Evolutionary conservation across 441 rosid genomes (phyloP), one percentile per base, ranked within the genome.

Genomic region (Croton setiger): DNA sequence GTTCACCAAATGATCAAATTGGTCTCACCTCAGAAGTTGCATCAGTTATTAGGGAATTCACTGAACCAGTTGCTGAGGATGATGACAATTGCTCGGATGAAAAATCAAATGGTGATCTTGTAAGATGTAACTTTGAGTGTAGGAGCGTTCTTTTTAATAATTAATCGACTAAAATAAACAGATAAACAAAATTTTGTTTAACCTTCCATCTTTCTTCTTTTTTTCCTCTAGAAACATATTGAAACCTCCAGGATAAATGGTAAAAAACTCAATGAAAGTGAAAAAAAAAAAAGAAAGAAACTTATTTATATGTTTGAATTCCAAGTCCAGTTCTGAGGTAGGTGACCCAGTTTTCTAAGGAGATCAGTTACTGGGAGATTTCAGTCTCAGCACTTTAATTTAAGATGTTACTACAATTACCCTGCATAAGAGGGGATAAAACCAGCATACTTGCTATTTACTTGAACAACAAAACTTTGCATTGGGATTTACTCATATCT

Each of bases 11-110:
- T 74, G 94, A 94, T 69, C 99, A 85, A 80, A 82, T 83, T 76
- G 99, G 96, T 66, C 78, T 86, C 53, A 74, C 82, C 78, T 86
- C 91, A 66, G 97, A 94, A 83, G 82, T 92, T 78, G 97, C 99
- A 79, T 88, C 98, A 49, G 84, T 92, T 62, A 84, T 94, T 75
- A 85, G 97, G 83, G 86, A 92, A 77, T 84, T 86, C 77, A 92
- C 98, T 47, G 86, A 87, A 71, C 93, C 93, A 75, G 78, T 79
- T 79, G 75, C 76, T 74, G 81, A 79, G 78, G 83, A 84, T 61
- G 91, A 82, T 74, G 79, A 80, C 56, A 68, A 52, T 71, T 72
- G 73, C 71, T 72, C 61, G 48, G 84, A 80, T 74, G 94, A 83
- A 66, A 82, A 77, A 18, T 43, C 76, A 64, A 49, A 75, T 71